These are phyloP conservation scores for Castanea mollissima DNA, from an alignment of 306 rosid species.

Conservation along the genomic window DNA sequence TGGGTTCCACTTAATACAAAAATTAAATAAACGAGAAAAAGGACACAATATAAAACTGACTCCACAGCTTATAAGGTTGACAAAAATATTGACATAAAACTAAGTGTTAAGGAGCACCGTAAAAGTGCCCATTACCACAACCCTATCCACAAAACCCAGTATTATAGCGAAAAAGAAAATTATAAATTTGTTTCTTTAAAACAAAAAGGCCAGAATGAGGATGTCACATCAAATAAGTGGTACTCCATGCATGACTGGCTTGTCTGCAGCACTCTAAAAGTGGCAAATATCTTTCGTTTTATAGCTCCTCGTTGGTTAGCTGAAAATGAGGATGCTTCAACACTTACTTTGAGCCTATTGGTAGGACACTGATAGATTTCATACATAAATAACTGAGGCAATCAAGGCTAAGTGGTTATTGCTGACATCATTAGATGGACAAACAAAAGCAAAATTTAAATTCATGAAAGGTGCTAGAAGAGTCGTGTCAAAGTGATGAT, in stretches of 20 bases:
- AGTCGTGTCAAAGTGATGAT: constrained; percentile 5
- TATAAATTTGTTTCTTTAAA: too few species aligned
- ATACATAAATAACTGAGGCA: constrained; percentile 4
- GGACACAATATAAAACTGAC: too few species aligned
- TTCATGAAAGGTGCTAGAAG: neutral
- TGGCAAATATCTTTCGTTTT: constrained; percentile 33
- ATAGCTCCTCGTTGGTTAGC: constrained; percentile 45
- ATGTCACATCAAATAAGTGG: neutral
- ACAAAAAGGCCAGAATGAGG: neutral
- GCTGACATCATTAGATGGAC: neutral
- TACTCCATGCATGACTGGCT: constrained; percentile 1
- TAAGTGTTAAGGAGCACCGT: fast-evolving
- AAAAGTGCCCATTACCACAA: too few species aligned
- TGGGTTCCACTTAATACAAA: too few species aligned
- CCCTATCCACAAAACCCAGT: neutral
- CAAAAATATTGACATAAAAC: neutral
- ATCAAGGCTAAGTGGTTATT: constrained; percentile 3
- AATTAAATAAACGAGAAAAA: too few species aligned
- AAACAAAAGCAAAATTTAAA: constrained; percentile 6
- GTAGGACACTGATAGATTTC: constrained; percentile 23
- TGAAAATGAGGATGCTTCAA: constrained; percentile 53
- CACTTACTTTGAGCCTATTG: constrained; percentile 17
- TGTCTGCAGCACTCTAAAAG: constrained; percentile 32
- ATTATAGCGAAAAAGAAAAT: neutral
- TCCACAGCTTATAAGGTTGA: too few species aligned